Base-by-base conservation (phyloP, 1,139 yeast species). In the Kodamaea sp. region DNA sequence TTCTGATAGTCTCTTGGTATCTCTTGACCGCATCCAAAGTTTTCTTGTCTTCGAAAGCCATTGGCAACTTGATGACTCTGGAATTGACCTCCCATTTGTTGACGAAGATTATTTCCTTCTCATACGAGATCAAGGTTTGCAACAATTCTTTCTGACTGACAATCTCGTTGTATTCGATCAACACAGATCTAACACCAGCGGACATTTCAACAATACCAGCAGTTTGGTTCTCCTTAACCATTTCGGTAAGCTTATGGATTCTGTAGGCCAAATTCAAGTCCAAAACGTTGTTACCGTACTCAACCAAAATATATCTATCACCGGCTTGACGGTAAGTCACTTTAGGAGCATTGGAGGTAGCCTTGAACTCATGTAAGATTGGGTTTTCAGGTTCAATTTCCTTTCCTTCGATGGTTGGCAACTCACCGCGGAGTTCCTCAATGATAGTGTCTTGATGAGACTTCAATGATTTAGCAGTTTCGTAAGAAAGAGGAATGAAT, bases 281-380 rank as follows among this genome's bases (percentile, higher is more conserved):
- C 81, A 92, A 75, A 35, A 73, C 70, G 55, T 86, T 83, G 44
- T 86, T 94, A 48, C 98, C 97, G 57, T 89, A 92, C 63, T 92
- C 97, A 38, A 89, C 86, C 46, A 92, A 70, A 36, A 92, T 69
- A 55, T 87, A 90, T 50, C 97, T 79, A 59, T 92, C 98, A 61
- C 98, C 98, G 19, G 97, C 97, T 65, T 89, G 97, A 57, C 98
- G 83, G 62, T 85, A 89, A 8, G 83, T 83, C 20, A 86, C 90
- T 50, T 71, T 72, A 30, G 96, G 95, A 23, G 82, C 73, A 24
- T 71, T 61, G 7, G 68, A 59, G 22, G 78, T 58, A 24, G 74
- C 64, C 48, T 70, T 58, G 53, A 71, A 59, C 51, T 66, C 57
- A 16, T 73, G 70, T 42, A 88, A 63, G 6, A 88, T 68, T 20